These are phyloP conservation scores for Oleoguttula mirabilis DNA, from an alignment of 495 filamentous ascomycete genomes.

Conservation along the genomic window DNA sequence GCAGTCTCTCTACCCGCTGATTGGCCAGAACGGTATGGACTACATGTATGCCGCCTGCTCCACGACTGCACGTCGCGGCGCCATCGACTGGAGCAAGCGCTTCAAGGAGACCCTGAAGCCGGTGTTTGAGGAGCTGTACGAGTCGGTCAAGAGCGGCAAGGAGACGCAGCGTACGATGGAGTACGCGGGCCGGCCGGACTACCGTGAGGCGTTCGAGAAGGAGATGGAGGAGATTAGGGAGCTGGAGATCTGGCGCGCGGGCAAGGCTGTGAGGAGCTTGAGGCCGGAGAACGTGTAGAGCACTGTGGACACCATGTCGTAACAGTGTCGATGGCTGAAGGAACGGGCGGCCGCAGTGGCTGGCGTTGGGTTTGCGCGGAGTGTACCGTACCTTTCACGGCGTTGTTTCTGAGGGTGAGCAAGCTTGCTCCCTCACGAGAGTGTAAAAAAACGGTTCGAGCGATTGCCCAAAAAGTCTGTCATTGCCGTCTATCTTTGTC, in stretches of 20 bases:
- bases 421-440: too few species aligned
- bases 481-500: too few species aligned
- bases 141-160: conserved; percentile 71
- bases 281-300: conserved; percentile 22
- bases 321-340: too few species aligned
- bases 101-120: conserved; percentile 98
- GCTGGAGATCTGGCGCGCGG: conserved; percentile 96
- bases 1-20: conserved; percentile 92
- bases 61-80: conserved; percentile 92
- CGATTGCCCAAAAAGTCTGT: too few species aligned
- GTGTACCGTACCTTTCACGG: too few species aligned
- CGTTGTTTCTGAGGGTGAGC: too few species aligned
- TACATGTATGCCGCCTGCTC: conserved; percentile 99
- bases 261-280: conserved; percentile 73
- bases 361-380: too few species aligned
- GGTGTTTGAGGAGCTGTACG: conserved; percentile 92
- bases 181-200: conserved; percentile 89
- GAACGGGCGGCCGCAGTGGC: too few species aligned
- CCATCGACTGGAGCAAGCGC: conserved; percentile 90
- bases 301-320: neutral
- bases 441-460: too few species aligned
- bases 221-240: conserved; percentile 95
- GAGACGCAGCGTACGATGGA: conserved; percentile 91
- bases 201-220: conserved; percentile 87
- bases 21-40: conserved; percentile 95